A percentile compares a stretch with the other conserved stretches of the same genome.
Evolutionary conservation across 139 green algal genomes (phyloP).

Genomic region (Picochlorum costavermella): DNA sequence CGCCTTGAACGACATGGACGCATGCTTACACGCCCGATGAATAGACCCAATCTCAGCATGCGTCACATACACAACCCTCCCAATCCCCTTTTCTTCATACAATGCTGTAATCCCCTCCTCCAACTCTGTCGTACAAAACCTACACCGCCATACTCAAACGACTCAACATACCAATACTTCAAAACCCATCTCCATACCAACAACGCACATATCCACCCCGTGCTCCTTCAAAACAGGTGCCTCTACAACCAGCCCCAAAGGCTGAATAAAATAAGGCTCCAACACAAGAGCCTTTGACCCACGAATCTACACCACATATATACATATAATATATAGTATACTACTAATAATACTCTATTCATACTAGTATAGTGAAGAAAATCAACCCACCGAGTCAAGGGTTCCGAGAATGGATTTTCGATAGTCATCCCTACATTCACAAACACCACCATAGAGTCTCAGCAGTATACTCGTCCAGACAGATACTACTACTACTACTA

Average conservation of each 20-base stretch:
- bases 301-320: conserved; percentile 38
- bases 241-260: conserved; percentile 66
- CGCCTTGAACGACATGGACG: conserved; percentile 10
- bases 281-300: conserved; percentile 83
- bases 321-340: neutral
- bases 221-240: conserved; percentile 74
- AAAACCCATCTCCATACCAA: too few relatives aligned
- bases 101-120: conserved; percentile 13
- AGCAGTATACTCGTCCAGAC: too few relatives aligned
- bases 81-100: conserved; percentile 15
- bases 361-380: neutral
- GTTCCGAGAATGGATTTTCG: conserved; percentile 53
- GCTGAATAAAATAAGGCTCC: conserved; percentile 59
- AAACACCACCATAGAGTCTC: too few relatives aligned
- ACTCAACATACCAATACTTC: too few relatives aligned
- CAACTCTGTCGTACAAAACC: conserved; percentile 18
- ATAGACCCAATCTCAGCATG: conserved; percentile 9
- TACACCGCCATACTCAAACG: too few relatives aligned
- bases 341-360: too few relatives aligned
- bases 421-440: conserved; percentile 4
- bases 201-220: conserved; percentile 64
- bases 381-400: conserved; percentile 49
- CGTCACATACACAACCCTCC: conserved; percentile 25
- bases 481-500: too few relatives aligned
- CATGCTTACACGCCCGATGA: conserved; percentile 15